These are phyloP conservation scores for Bruguiera hainesii DNA, from an alignment of 441 rosid species.

Conservation along the genomic window DNA sequence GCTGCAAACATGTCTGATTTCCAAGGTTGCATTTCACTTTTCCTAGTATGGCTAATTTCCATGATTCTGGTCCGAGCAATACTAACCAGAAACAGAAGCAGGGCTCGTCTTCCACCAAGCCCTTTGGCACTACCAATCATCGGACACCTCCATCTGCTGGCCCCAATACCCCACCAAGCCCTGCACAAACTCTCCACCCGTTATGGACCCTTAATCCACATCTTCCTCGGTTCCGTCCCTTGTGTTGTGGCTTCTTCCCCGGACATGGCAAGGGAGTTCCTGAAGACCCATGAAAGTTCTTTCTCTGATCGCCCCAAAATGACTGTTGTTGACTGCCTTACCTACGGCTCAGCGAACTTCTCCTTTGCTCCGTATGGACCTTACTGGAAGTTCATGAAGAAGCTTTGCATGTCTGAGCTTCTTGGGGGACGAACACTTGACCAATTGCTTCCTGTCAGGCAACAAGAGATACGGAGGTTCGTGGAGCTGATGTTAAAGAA, in stretches of 20 bases:
- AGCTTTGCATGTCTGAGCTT: conserved; percentile 41
- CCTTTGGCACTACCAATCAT: conserved; percentile 55
- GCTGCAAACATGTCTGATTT: conserved; percentile 29
- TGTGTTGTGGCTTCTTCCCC: conserved; percentile 51
- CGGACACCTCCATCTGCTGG: conserved; percentile 58
- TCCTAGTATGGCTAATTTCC: conserved; percentile 35
- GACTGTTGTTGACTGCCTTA: conserved; percentile 36
- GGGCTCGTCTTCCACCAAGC: conserved; percentile 40
- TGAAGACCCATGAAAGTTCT: conserved; percentile 45
- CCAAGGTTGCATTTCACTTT: conserved; percentile 25
- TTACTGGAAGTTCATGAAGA: conserved; percentile 62
- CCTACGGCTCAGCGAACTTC: conserved; percentile 46
- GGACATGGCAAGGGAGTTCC: conserved; percentile 46
- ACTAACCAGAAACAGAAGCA: conserved; percentile 18
- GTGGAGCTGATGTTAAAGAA: conserved; percentile 21
- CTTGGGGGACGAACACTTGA: conserved; percentile 37
- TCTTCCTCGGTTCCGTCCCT: conserved; percentile 52
- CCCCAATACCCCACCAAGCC: conserved; percentile 57
- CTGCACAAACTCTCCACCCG: conserved; percentile 47
- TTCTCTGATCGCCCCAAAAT: conserved; percentile 34
- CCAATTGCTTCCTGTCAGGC: conserved; percentile 31
- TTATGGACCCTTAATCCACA: conserved; percentile 48
- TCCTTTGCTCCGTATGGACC: conserved; percentile 46
- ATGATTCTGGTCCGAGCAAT: conserved; percentile 25
- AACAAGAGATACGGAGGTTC: conserved; percentile 29